A percentile compares a stretch with the other conserved stretches of the same genome.
Evolutionary conservation across 352 stramenopile genomes (phyloP).

Genomic region (Phytophthora hibernalis): DNA sequence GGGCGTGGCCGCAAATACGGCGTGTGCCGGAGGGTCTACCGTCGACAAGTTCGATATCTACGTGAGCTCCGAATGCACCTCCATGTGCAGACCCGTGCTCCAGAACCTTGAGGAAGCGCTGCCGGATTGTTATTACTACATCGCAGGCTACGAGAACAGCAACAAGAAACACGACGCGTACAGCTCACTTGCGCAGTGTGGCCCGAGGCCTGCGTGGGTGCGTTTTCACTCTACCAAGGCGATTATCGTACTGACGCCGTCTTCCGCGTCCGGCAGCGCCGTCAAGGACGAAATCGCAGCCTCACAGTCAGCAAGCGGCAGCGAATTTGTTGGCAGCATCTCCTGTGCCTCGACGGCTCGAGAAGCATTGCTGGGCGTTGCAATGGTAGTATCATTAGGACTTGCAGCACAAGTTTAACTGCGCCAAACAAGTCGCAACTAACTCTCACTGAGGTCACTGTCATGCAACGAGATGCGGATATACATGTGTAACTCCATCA

Average conservation of each 20-base stretch:
- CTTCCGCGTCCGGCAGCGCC: slow-evolving; percentile 15
- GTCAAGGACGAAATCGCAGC: slow-evolving; percentile 13
- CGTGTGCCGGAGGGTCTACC: slow-evolving; percentile 11
- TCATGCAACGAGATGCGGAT: no score
- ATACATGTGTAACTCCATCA: no score
- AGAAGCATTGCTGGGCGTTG: background rate
- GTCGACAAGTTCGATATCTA: slow-evolving; percentile 18
- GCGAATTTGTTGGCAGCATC: slow-evolving; percentile 11
- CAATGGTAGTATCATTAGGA: background rate
- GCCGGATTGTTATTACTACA: slow-evolving; percentile 18
- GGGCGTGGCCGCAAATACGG: slow-evolving; percentile 11
- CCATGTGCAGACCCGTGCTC: background rate
- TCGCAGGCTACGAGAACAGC: slow-evolving; percentile 12
- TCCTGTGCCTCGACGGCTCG: background rate
- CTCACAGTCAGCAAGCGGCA: slow-evolving; percentile 4
- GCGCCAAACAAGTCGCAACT: no score
- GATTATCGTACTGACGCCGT: slow-evolving; percentile 1
- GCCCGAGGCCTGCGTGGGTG: background rate
- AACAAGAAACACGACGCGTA: slow-evolving; percentile 17
- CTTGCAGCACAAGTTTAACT: background rate
- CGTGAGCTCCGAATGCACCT: slow-evolving; percentile 8
- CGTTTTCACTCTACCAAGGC: slow-evolving; percentile 12
- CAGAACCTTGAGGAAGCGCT: slow-evolving; percentile 16
- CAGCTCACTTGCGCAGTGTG: slow-evolving; percentile 14
- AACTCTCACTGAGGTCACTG: no score